These are phyloP conservation scores for Akanthomyces dipterigenus DNA, from an alignment of 2,329 filamentous ascomycete species.

Conservation along the genomic window DNA sequence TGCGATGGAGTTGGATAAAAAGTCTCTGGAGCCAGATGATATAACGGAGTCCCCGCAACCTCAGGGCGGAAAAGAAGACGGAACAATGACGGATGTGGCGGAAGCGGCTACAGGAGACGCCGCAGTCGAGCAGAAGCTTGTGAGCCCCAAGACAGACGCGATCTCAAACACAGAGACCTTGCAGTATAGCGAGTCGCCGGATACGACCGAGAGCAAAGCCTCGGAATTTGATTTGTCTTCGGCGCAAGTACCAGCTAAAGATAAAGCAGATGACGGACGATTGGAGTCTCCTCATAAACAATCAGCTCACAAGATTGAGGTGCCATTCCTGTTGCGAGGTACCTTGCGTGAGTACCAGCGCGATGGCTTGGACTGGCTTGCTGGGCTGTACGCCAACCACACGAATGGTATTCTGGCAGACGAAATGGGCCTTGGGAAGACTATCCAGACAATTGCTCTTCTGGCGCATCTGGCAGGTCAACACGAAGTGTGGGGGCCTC, in stretches of 20 bases:
- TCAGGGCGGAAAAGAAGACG: constrained; percentile 14
- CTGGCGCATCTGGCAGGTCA: constrained; percentile 87
- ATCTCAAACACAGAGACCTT: constrained; percentile 36
- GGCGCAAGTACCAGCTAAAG: constrained; percentile 29
- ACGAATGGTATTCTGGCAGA: constrained; percentile 96
- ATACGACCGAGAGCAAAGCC: constrained; percentile 43
- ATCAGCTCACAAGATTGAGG: constrained; percentile 55
- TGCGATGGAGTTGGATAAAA: constrained; percentile 36
- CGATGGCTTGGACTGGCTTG: constrained; percentile 94
- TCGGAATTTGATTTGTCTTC: constrained; percentile 38
- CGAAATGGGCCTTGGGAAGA: constrained; percentile 98
- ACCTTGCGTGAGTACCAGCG: constrained; percentile 94
- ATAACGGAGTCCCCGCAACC: neutral
- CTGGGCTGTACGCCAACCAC: constrained; percentile 81
- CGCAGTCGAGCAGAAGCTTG: constrained; percentile 20
- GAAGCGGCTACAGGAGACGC: constrained; percentile 21
- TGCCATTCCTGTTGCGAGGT: constrained; percentile 78
- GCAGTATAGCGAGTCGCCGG: constrained; percentile 41
- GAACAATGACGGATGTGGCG: constrained; percentile 14
- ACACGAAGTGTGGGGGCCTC: constrained; percentile 89
- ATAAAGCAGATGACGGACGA: constrained; percentile 21
- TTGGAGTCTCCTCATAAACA: constrained; percentile 26
- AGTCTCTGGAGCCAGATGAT: neutral
- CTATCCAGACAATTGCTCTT: constrained; percentile 93
- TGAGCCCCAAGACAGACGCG: constrained; percentile 36